Evolutionary conservation across 768 basidiomycete genomes (phyloP).

Genomic region (Serendipita sp.): DNA sequence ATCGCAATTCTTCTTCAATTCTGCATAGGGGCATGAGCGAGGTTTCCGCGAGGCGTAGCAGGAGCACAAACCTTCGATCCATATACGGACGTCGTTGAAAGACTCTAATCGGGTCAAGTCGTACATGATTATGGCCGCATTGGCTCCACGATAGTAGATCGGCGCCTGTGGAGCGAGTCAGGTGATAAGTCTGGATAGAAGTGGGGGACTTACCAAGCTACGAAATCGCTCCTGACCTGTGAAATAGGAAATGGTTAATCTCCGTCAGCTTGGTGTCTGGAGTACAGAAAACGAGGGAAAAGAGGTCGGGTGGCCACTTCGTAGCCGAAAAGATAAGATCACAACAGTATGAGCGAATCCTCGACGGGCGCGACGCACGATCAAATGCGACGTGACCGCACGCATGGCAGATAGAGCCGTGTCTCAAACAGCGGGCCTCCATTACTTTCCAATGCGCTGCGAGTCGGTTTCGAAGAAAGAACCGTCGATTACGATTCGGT

Average conservation of each 20-base stretch:
- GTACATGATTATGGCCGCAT: constrained; percentile 85
- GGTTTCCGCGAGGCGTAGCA: constrained; percentile 6
- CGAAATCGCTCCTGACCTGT: constrained; percentile 78
- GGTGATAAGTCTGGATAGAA: not conserved
- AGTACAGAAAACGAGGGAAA: not conserved
- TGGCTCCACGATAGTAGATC: constrained; percentile 93
- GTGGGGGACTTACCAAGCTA: constrained; percentile 46
- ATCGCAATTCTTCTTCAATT: constrained; percentile 78
- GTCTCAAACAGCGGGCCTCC: not conserved
- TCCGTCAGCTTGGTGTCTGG: not conserved
- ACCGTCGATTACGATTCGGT: not conserved
- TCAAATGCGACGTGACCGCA: not conserved
- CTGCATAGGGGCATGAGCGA: constrained; percentile 24
- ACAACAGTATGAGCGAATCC: not conserved
- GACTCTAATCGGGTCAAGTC: constrained; percentile 83
- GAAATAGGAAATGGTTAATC: not conserved
- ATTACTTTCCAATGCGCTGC: not conserved
- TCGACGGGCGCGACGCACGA: not conserved
- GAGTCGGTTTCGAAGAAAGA: not conserved
- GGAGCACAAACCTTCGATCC: constrained; percentile 50
- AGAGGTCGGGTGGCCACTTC: no score
- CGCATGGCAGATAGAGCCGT: not conserved
- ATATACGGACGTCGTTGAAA: constrained; percentile 81
- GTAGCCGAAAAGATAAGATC: not conserved
- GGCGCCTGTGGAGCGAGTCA: constrained; percentile 42